Conservation (phyloP, 306 rosid genomes). For the Parietaria judaica region DNA sequence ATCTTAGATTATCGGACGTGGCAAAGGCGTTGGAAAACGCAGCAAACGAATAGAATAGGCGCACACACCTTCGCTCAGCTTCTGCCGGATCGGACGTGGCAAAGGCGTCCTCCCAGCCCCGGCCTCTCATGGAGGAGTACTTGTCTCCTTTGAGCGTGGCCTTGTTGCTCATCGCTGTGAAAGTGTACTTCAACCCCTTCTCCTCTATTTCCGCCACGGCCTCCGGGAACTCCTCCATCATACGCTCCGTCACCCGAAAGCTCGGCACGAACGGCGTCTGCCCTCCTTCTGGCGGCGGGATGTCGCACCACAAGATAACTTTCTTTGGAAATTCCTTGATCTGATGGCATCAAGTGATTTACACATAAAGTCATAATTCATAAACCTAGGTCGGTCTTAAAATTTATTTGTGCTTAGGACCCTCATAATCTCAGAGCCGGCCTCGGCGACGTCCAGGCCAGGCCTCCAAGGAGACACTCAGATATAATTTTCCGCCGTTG, state of each 20-base stretch:
- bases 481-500: too few relatives aligned
- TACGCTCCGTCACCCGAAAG: constrained; percentile 55
- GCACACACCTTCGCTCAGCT: constrained; percentile 55
- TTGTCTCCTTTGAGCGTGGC: constrained; percentile 16
- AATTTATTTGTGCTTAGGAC: too few relatives aligned
- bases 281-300: constrained; percentile 84
- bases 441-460: too few relatives aligned
- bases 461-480: too few relatives aligned
- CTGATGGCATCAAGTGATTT: constrained; percentile 19
- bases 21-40: too few relatives aligned
- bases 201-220: constrained; percentile 49
- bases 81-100: constrained; percentile 44
- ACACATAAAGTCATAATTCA: too few relatives aligned
- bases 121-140: constrained; percentile 59
- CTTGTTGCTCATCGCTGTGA: constrained; percentile 49
- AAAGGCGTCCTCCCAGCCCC: constrained; percentile 80
- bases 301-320: constrained; percentile 60
- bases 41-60: background rate
- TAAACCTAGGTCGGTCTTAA: too few relatives aligned
- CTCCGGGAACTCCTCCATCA: constrained; percentile 67
- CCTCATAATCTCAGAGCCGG: too few relatives aligned
- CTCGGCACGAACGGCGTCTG: constrained; percentile 81
- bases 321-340: constrained; percentile 56
- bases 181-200: constrained; percentile 55
- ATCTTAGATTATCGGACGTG: too few relatives aligned